A percentile compares a stretch with the other conserved stretches of the same genome.
Evolutionary conservation across 768 basidiomycete genomes (phyloP).

Genomic region (Jaapia argillacea): DNA sequence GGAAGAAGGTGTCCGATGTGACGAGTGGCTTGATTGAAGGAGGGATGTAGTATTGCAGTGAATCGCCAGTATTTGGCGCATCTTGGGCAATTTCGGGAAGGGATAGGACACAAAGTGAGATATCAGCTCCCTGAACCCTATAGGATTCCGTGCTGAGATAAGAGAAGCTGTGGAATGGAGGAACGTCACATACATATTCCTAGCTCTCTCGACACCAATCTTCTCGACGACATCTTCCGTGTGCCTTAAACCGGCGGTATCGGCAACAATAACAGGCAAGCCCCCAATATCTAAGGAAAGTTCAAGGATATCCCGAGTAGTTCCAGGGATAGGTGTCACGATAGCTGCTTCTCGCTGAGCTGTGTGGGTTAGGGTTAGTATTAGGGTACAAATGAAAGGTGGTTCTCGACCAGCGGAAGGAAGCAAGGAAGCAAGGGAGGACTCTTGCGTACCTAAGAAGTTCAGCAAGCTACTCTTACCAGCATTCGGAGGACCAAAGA

Average conservation of each 20-base stretch:
- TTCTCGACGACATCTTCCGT: slow-evolving; percentile 65
- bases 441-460: slow-evolving; percentile 48
- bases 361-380: slow-evolving; percentile 17
- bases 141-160: not conserved
- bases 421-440: not conserved
- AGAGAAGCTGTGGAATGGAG: not conserved
- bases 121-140: slow-evolving; percentile 59
- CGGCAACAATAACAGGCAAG: slow-evolving; percentile 68
- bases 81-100: slow-evolving; percentile 33
- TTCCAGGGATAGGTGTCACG: slow-evolving; percentile 80
- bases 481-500: slow-evolving; percentile 89
- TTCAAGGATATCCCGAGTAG: slow-evolving; percentile 82
- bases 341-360: slow-evolving; percentile 86
- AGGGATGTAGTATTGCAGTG: slow-evolving; percentile 32
- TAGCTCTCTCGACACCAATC: slow-evolving; percentile 74
- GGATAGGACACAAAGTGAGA: slow-evolving; percentile 76
- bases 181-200: slow-evolving; percentile 40
- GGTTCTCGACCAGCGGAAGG: not conserved
- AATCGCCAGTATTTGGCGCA: slow-evolving; percentile 3
- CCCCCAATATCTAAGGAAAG: slow-evolving; percentile 85
- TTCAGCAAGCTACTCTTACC: slow-evolving; percentile 91
- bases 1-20: slow-evolving; percentile 47
- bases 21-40: slow-evolving; percentile 38
- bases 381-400: not conserved
- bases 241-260: slow-evolving; percentile 77